Conservation (phyloP, 2,329 filamentous ascomycete species). For the Diaporthe citrichinensis region DNA sequence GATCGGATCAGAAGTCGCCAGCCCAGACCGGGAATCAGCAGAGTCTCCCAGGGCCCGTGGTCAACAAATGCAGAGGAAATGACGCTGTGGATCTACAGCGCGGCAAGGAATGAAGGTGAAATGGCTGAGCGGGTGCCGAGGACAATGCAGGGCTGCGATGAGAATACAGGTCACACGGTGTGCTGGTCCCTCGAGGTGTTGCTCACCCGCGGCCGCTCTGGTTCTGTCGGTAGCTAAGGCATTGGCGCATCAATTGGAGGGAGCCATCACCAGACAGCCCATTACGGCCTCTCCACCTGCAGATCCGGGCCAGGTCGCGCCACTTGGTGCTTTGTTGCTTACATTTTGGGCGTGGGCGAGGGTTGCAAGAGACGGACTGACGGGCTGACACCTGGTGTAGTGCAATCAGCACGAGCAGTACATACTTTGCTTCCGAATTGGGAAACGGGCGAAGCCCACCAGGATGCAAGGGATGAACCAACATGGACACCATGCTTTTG, state of each 20-base stretch:
- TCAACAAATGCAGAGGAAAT: constrained; percentile 33
- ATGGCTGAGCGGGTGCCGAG: constrained; percentile 21
- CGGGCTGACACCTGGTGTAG: not conserved
- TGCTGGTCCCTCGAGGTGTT: not conserved
- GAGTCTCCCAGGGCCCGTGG: constrained; percentile 1
- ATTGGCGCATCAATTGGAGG: not conserved
- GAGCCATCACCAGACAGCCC: constrained; percentile 1
- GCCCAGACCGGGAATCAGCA: not conserved
- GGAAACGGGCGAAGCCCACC: constrained; percentile 19
- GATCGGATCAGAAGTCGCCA: constrained; percentile 25
- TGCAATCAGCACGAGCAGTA: not conserved
- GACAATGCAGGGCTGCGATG: constrained; percentile 27
- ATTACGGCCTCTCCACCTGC: not conserved
- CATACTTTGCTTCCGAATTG: constrained; percentile 12
- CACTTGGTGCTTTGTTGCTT: not conserved
- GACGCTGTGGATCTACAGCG: constrained; percentile 26
- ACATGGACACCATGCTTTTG: constrained; percentile 21
- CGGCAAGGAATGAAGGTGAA: constrained; percentile 29
- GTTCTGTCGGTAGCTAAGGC: not conserved
- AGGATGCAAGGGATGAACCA: constrained; percentile 28
- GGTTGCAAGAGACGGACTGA: not conserved
- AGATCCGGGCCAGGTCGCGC: not conserved
- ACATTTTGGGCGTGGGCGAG: not conserved
- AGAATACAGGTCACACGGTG: constrained; percentile 14
- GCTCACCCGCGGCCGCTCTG: not conserved